These are phyloP conservation scores for Sextonia rubra DNA, from an alignment of 164 flowering plant genomes.

Conservation along the genomic window DNA sequence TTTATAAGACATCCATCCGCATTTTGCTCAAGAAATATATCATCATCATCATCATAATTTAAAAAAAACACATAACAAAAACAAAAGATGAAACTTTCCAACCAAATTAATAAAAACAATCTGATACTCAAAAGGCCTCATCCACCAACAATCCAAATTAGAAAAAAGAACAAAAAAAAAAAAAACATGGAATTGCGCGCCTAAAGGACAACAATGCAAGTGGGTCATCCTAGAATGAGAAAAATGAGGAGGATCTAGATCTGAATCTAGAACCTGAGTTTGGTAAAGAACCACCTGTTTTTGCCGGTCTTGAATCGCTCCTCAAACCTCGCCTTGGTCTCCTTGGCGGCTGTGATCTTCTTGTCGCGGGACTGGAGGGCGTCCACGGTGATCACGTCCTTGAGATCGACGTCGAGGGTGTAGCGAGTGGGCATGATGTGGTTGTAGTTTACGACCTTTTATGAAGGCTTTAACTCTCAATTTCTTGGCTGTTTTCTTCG, in stretches of 20 bases:
- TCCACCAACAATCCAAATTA: too few relatives aligned
- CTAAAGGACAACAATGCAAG: too few relatives aligned
- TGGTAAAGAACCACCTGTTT: slow-evolving; percentile 59
- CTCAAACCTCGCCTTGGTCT: slow-evolving; percentile 36
- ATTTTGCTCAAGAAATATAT: too few relatives aligned
- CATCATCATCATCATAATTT: too few relatives aligned
- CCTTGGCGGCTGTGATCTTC: slow-evolving; percentile 47
- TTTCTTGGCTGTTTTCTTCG: slow-evolving; percentile 52
- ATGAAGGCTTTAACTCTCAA: slow-evolving; percentile 47
- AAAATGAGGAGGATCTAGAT: too few relatives aligned
- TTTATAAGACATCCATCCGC: too few relatives aligned
- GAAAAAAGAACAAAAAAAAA: too few relatives aligned
- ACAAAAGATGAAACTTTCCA: too few relatives aligned
- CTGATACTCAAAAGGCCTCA: too few relatives aligned
- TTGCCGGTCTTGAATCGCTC: slow-evolving; percentile 54
- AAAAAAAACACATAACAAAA: too few relatives aligned
- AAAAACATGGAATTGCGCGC: too few relatives aligned
- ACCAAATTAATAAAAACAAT: too few relatives aligned
- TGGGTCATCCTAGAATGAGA: neutral
- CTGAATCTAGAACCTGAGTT: slow-evolving; percentile 46
- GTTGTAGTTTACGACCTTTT: slow-evolving; percentile 41
- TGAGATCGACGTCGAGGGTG: slow-evolving; percentile 42
- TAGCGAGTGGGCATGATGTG: slow-evolving; percentile 41
- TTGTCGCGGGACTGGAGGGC: slow-evolving; percentile 32
- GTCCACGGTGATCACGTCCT: slow-evolving; percentile 30